These are phyloP conservation scores for Inga oerstediana DNA, from an alignment of 306 rosid species.

Conservation along the genomic window DNA sequence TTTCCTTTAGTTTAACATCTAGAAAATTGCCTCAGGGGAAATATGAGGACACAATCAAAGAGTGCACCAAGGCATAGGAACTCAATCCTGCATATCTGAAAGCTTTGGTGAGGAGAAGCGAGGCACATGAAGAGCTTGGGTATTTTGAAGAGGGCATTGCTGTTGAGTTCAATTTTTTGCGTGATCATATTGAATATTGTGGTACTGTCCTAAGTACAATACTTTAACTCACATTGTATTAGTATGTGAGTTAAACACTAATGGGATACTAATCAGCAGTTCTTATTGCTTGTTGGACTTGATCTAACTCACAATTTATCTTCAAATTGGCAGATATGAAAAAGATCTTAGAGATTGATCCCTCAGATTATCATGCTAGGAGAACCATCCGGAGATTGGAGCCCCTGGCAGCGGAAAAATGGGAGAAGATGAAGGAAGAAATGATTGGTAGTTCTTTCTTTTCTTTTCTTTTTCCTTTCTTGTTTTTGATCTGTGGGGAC, in stretches of 20 bases:
- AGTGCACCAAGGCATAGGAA: conserved; percentile 88
- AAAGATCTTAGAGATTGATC: conserved; percentile 77
- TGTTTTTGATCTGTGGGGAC: neutral
- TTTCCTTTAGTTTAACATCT: neutral
- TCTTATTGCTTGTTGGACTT: conserved; percentile 14
- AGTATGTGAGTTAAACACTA: conserved; percentile 9
- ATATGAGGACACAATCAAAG: conserved; percentile 74
- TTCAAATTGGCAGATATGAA: conserved; percentile 64
- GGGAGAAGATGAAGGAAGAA: conserved; percentile 95
- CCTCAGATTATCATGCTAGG: conserved; percentile 75
- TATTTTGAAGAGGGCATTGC: conserved; percentile 86
- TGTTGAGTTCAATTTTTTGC: conserved; percentile 49
- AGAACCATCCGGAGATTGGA: conserved; percentile 62
- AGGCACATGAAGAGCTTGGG: conserved; percentile 91
- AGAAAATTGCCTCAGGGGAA: conserved; percentile 56
- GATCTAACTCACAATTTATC: neutral
- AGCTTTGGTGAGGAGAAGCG: conserved; percentile 84
- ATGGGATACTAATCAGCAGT: neutral
- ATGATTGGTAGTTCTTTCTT: conserved; percentile 59
- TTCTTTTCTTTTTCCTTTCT: neutral
- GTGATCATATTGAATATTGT: neutral
- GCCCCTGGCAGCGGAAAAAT: conserved; percentile 87
- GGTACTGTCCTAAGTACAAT: neutral
- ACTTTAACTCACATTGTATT: neutral
- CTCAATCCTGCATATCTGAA: conserved; percentile 73